Evolutionary conservation across 345 rosid species (phyloP).

Genomic region (Rubroshorea leprosula): DNA sequence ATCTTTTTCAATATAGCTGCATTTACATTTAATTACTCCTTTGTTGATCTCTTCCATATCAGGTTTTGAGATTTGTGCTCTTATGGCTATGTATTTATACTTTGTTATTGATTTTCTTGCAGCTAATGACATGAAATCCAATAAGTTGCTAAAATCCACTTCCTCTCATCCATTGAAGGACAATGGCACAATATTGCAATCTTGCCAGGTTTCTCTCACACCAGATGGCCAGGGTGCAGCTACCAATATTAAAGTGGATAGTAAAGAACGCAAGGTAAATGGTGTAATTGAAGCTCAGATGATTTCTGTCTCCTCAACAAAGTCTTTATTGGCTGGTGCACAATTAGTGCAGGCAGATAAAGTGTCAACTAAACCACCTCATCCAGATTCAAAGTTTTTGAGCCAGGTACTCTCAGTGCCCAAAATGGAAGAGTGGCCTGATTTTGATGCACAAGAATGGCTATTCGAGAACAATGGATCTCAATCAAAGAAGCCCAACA

Average conservation of each 20-base stretch:
- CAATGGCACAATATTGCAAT: conserved; percentile 41
- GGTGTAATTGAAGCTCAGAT: conserved; percentile 34
- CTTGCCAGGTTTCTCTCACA: conserved; percentile 22
- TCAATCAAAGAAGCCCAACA: conserved; percentile 29
- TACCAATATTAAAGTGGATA: conserved; percentile 24
- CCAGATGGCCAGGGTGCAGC: conserved; percentile 25
- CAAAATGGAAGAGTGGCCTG: conserved; percentile 42
- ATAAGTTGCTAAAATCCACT: conserved; percentile 36
- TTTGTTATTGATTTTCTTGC: conserved; percentile 25
- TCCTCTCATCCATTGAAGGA: conserved; percentile 26
- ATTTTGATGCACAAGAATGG: conserved; percentile 59
- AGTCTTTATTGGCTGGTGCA: conserved; percentile 20
- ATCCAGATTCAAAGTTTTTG: conserved; percentile 62
- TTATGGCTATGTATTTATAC: conserved; percentile 15
- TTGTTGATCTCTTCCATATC: background rate
- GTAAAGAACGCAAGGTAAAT: conserved; percentile 36
- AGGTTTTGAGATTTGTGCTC: conserved; percentile 6
- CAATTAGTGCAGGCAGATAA: conserved; percentile 33
- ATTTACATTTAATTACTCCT: too few relatives aligned
- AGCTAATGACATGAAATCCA: conserved; percentile 42
- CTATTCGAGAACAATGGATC: conserved; percentile 29
- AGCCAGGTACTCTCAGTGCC: conserved; percentile 52
- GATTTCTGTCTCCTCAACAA: conserved; percentile 20
- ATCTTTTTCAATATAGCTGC: too few relatives aligned
- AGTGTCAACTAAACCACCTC: conserved; percentile 46